Evolutionary conservation across 805 yeast species (phyloP), one percentile per base, ranked within the genome.

Genomic region (Maudiozyma turicensis): DNA sequence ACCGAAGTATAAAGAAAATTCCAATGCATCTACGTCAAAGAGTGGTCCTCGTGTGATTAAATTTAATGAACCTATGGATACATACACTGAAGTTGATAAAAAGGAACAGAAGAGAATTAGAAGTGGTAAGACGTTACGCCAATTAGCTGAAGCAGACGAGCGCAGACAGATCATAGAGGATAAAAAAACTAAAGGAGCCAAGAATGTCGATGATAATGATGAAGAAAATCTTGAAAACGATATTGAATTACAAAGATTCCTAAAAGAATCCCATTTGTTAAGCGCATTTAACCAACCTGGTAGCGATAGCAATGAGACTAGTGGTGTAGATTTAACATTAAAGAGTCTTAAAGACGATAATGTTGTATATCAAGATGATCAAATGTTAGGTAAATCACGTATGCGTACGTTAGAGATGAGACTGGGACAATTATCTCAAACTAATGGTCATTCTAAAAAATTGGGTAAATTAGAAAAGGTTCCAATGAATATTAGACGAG

Each of bases 401-500:
- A 75, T 76, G 47, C 74, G 84, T 52, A 79, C 87, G 0, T 62
- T 85, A 45, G 79, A 79, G 48, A 74, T 77, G 40, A 70, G 91
- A 49, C 67, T 86, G 49, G 66, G 76, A 11, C 64, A 69, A 9
- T 52, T 80, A 1, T 73, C 86, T 0, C 57, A 71, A 6, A 61
- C 71, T 0, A 74, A 75, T 51, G 83, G 64, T 75, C 13, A 65
- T 61, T 31, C 67, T 68, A 37, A 60, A 57, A 57, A 52, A 40
- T 47, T 44, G 3, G 50, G 46, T 29, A 77, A 69, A 48, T 65
- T 83, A 35, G 93, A 86, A 55, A 85, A 81, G 46, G 86, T 88
- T 79, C 96, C 98, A 20, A 90, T 93, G 89, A 65, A 77, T 15
- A 80, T 88, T 72, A 76, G 97, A 49, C 86, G 85, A 60, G 96